Percentiles rank a stretch among this genome's conserved stretches.
Evolutionary conservation across 2,329 filamentous ascomycete genomes (phyloP).

Genomic region (Claviceps sp.): DNA sequence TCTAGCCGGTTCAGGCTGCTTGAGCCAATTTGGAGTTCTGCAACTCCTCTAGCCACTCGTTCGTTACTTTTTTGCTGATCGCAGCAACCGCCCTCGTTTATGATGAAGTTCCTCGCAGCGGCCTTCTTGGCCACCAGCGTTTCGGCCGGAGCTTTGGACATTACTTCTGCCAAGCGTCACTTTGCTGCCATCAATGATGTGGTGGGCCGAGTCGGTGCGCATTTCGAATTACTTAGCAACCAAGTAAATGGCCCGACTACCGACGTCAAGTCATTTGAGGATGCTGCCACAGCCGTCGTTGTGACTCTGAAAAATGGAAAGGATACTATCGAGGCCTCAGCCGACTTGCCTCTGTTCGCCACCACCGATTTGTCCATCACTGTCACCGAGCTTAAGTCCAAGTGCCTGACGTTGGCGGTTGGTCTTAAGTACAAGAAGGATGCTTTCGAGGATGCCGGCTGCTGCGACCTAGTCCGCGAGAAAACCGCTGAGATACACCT

Average conservation of each 20-base stretch:
- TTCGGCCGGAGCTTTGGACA: not conserved
- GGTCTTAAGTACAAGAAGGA: constrained; percentile 2
- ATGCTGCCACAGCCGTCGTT: not conserved
- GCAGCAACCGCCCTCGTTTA: not conserved
- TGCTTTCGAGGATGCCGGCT: constrained; percentile 1
- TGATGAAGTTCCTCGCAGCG: constrained; percentile 4
- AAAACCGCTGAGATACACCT: not conserved
- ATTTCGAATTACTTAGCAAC: not conserved
- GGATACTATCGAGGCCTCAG: not conserved
- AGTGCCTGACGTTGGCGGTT: not conserved
- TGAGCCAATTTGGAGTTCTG: not conserved
- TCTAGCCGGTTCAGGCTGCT: not conserved
- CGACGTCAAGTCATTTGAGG: not conserved
- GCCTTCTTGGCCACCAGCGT: constrained; percentile 4
- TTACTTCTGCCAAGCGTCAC: not conserved
- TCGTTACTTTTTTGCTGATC: not conserved
- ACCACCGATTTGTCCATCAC: not conserved
- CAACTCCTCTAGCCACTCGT: constrained; percentile 4
- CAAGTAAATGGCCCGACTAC: not conserved
- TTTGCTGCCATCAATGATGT: not conserved
- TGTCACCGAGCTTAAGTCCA: not conserved
- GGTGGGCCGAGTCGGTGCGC: not conserved
- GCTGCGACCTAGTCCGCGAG: not conserved
- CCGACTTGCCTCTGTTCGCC: not conserved
- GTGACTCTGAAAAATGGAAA: constrained; percentile 3